Evolutionary conservation across 768 basidiomycete species (phyloP), one percentile per base, ranked within the genome.

Genomic region (Phylloporus rhodoxanthus): DNA sequence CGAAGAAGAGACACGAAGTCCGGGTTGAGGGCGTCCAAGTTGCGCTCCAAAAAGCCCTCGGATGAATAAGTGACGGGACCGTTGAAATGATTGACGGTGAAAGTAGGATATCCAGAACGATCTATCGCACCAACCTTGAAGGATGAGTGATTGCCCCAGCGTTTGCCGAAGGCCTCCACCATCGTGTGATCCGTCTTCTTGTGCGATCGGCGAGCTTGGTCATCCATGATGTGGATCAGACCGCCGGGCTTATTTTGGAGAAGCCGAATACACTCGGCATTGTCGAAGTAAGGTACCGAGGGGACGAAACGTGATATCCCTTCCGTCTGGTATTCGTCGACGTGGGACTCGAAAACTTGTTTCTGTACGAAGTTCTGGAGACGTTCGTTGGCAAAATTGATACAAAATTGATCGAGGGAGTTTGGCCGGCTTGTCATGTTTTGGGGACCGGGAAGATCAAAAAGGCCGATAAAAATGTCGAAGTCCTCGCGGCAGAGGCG

Each of bases 311-410:
- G 76, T 1, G 82, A 71, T 55, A 98, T 82, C 20, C 86, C 90
- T 64, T 97, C 93, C 25, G 78, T 75, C 52, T 75, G 78, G 69
- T 94, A 94, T 67, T 98, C 92, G 48, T 79, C 81, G 15, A 85
- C 79, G 54, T 91, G 84, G 8, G 74, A 74, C 66, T 93, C 91
- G 65, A 93, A 94, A 2, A 94, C 71, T 9, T 77, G 75, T 47
- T 82, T 82, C 64, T 92, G 84, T 9, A 86, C 75, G 74, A 87
- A 96, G 56, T 82, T 75, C 45, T 94, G 91, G 15, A 97, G 67
- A 1, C 90, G 83, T 65, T 99, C 96, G 59, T 93, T 93, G 51
- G 94, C 92, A 58, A 91, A 94, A 70, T 98, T 99, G 74, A 97
- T 78, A 68, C 88, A 90, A 67, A 98, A 92, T 55, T 97, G 92